Conservation (phyloP, 768 basidiomycete genomes). For the Krasilnikovozyma curviuscula region DNA sequence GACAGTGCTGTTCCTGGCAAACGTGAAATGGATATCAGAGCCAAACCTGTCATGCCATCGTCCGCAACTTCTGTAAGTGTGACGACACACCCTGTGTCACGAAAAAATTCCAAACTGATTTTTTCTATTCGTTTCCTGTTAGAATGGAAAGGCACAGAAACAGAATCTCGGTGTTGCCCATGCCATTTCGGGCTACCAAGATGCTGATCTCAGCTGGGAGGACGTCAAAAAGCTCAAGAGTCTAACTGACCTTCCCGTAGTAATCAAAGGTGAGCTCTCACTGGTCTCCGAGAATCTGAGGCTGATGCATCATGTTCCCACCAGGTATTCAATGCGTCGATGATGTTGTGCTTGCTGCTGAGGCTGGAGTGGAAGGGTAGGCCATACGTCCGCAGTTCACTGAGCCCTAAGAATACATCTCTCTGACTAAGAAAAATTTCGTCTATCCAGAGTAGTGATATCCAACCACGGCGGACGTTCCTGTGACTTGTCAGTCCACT, state of each 20-base stretch:
- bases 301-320: neutral
- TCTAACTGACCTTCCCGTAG: neutral
- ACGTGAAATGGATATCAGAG: slow-evolving; percentile 1
- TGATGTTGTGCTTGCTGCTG: no score
- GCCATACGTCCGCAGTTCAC: neutral
- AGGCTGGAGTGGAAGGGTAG: no score
- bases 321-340: neutral
- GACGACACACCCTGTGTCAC: no score
- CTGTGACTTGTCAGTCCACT: slow-evolving; percentile 3
- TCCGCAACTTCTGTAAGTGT: no score
- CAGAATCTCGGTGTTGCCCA: neutral
- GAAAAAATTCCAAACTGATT: no score
- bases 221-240: slow-evolving; percentile 2
- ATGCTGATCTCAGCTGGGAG: slow-evolving; percentile 1
- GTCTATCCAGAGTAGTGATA: slow-evolving; percentile 15
- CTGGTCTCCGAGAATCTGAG: neutral
- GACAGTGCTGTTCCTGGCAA: slow-evolving; percentile 7
- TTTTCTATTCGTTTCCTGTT: no score
- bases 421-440: slow-evolving; percentile 10
- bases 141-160: no score
- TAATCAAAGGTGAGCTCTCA: neutral
- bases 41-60: neutral
- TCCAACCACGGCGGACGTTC: slow-evolving; percentile 20
- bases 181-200: slow-evolving; percentile 1
- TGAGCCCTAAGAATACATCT: slow-evolving; percentile 1